Evolutionary conservation across 176 grass and related monocot genomes (phyloP), one percentile per base, ranked within the genome.

Genomic region (Oryza punctata): DNA sequence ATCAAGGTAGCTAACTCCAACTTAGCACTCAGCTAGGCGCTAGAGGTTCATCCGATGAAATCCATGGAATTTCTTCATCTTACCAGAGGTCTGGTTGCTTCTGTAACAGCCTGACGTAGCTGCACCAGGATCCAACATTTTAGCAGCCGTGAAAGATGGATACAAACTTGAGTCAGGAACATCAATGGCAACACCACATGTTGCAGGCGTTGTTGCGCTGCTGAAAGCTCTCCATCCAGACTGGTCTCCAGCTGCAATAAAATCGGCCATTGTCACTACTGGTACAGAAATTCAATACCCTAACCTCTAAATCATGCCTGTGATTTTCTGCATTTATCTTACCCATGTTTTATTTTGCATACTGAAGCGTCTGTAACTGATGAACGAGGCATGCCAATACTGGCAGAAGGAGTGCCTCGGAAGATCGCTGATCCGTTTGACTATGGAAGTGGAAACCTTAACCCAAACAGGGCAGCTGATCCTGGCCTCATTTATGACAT

Each of bases 401-500:
- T 78, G 3, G 86, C 86, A 11, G 66, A 83, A 54, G 86, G 74
- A 23, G 0, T 78, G 12, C 86, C 67, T 5, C 11, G 57, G 0
- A 88, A 88, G 43, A 44, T 78, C 7, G 86, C 86, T 10, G 81
- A 84, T 33, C 86, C 86, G 9, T 88, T 88, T 4, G 86, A 88
- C 66, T 88, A 88, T 0, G 80, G 86, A 12, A 80, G 73, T 0
- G 86, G 86, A 2, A 32, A 83, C 57, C 64, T 85, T 13, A 61
- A 77, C 26, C 83, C 74, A 7, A 85, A 61, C 37, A 33, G 64
- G 4, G 83, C 83, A 18, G 47, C 74, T 7, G 49, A 78, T 23
- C 83, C 83, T 32, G 83, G 83, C 19, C 83, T 85, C 3, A 63
- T 85, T 63, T 85, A 70, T n/a, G 73, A 85, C 65, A 78, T 85